phyloP scores from a whole-genome alignment of 2,329 filamentous ascomycete genomes.

The Trichoderma sp. region DNA sequence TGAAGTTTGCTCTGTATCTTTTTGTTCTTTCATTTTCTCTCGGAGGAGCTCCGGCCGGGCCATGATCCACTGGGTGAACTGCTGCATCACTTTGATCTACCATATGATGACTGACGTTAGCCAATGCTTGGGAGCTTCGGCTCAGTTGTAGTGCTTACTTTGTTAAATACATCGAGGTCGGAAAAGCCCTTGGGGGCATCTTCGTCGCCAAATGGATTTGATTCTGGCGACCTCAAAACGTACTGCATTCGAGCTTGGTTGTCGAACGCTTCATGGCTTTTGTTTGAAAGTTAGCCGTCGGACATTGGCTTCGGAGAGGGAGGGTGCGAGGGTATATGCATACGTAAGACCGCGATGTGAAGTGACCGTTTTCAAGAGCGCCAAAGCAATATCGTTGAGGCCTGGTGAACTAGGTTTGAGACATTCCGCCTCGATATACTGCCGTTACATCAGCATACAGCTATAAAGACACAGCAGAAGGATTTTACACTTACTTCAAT shows the following conservation, averaged over 20 bases:
- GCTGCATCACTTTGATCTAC: slow-evolving; percentile 77
- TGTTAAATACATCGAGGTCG: slow-evolving; percentile 80
- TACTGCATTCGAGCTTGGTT: slow-evolving; percentile 93
- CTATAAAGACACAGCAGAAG: neutral
- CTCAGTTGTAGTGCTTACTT: slow-evolving; percentile 54
- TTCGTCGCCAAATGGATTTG: slow-evolving; percentile 83
- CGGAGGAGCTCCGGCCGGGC: slow-evolving; percentile 84
- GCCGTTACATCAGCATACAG: neutral
- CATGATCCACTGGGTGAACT: slow-evolving; percentile 87
- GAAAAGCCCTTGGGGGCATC: slow-evolving; percentile 74
- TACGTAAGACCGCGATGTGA: slow-evolving; percentile 92
- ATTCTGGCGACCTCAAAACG: slow-evolving; percentile 73
- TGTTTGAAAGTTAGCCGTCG: slow-evolving; percentile 31
- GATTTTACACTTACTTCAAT: slow-evolving; percentile 69
- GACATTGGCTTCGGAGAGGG: neutral
- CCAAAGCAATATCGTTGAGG: slow-evolving; percentile 80
- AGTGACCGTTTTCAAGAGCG: slow-evolving; percentile 88
- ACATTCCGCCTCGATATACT: slow-evolving; percentile 91
- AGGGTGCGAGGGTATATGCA: slow-evolving; percentile 41
- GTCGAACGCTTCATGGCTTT: slow-evolving; percentile 88
- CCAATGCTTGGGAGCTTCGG: neutral
- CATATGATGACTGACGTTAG: neutral
- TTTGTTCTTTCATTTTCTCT: slow-evolving; percentile 81
- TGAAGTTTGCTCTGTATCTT: slow-evolving; percentile 76
- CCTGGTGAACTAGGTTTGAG: slow-evolving; percentile 76